A percentile compares a stretch with the other conserved stretches of the same genome.
Conservation (phyloP, 805 yeast genomes). For the Candida gorgasii region DNA sequence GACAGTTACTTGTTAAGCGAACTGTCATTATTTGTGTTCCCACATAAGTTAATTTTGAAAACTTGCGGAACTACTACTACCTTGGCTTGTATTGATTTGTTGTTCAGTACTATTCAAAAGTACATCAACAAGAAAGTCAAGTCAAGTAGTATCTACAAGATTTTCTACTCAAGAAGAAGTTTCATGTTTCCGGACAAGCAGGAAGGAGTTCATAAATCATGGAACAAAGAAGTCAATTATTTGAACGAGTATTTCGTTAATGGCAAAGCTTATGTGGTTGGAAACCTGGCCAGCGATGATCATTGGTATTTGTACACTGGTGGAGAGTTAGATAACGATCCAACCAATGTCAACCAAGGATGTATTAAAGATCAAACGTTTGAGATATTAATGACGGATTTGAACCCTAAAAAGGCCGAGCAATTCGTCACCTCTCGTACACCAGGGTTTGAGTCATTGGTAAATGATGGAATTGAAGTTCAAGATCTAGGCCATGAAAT, state of each 20-base stretch:
- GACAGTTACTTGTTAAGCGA: constrained; percentile 89
- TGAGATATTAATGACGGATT: constrained; percentile 88
- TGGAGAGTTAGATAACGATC: constrained; percentile 30
- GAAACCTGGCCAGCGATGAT: constrained; percentile 69
- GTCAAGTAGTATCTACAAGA: constrained; percentile 49
- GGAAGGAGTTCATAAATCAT: constrained; percentile 73
- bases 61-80: constrained; percentile 98
- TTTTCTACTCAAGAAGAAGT: constrained; percentile 87
- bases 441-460: constrained; percentile 40
- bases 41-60: constrained; percentile 81
- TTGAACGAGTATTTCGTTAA: constrained; percentile 64
- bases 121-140: constrained; percentile 24
- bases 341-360: constrained; percentile 9
- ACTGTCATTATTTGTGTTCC: constrained; percentile 85
- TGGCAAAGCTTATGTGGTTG: constrained; percentile 73
- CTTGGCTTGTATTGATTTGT: constrained; percentile 66
- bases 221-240: constrained; percentile 77
- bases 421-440: constrained; percentile 59
- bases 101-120: constrained; percentile 47
- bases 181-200: constrained; percentile 93
- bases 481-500: constrained; percentile 77
- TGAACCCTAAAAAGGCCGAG: constrained; percentile 55
- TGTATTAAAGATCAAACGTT: constrained; percentile 62
- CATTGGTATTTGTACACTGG: constrained; percentile 90
- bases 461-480: constrained; percentile 46